phyloP scores from a whole-genome alignment of 2,329 filamentous ascomycete genomes.

The Dichotomopilus funicola region DNA sequence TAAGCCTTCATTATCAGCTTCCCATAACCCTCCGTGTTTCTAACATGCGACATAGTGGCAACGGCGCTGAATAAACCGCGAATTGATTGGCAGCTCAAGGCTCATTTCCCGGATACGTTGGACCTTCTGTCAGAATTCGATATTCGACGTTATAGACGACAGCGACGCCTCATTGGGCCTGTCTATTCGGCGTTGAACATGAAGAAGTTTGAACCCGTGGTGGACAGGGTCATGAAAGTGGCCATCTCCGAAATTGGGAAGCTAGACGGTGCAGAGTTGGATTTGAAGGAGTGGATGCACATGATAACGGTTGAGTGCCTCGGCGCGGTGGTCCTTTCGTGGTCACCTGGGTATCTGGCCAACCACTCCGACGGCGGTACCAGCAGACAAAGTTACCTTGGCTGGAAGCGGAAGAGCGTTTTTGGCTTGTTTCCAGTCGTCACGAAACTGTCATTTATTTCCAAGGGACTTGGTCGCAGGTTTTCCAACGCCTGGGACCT shows the following conservation, averaged over 20 bases:
- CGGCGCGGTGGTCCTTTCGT: slow-evolving; percentile 43
- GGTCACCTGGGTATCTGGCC: slow-evolving; percentile 44
- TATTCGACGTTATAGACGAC: slow-evolving; percentile 40
- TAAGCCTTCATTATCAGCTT: too few relatives aligned
- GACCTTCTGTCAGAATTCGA: slow-evolving; percentile 47
- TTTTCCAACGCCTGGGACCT: slow-evolving; percentile 41
- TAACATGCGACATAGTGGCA: slow-evolving; percentile 32
- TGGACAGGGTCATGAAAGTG: slow-evolving; percentile 36
- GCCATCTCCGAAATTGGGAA: slow-evolving; percentile 32
- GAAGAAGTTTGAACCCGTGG: slow-evolving; percentile 33
- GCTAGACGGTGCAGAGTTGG: slow-evolving; percentile 35
- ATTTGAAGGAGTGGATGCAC: slow-evolving; percentile 52
- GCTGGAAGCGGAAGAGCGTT: slow-evolving; percentile 47
- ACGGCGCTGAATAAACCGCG: slow-evolving; percentile 39
- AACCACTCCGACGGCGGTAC: slow-evolving; percentile 40
- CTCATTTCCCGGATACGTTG: slow-evolving; percentile 38
- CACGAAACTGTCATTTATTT: slow-evolving; percentile 35
- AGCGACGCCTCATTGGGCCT: slow-evolving; percentile 44
- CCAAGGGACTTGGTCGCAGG: slow-evolving; percentile 32
- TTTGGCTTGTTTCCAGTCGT: slow-evolving; percentile 44
- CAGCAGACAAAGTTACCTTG: slow-evolving; percentile 42
- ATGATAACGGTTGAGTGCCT: slow-evolving; percentile 48
- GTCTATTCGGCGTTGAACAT: slow-evolving; percentile 40
- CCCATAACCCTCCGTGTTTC: slow-evolving; percentile 14
- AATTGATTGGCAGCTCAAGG: slow-evolving; percentile 33